A percentile compares a stretch with the other conserved stretches of the same genome.
Evolutionary conservation across 306 rosid genomes (phyloP).

Genomic region (Trifolium repens): DNA sequence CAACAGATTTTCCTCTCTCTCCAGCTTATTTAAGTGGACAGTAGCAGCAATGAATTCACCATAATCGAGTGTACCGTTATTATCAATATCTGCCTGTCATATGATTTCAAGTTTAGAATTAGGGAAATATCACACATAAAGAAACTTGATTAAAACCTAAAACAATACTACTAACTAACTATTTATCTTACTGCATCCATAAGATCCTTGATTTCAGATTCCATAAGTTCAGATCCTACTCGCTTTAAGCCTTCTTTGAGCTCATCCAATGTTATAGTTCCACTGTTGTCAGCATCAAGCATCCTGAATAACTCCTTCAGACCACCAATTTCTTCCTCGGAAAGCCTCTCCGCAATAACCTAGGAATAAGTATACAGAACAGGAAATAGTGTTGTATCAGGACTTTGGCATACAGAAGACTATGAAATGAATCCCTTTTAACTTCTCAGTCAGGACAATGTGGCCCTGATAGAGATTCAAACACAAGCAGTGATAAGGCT

Average conservation of each 20-base stretch:
- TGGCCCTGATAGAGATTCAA: slow-evolving; percentile 19
- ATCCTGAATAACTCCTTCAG: slow-evolving; percentile 60
- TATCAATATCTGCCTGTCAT: slow-evolving; percentile 63
- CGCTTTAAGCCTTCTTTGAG: slow-evolving; percentile 59
- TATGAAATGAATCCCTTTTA: slow-evolving; percentile 29
- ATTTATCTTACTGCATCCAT: slow-evolving; percentile 60
- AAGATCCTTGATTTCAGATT: slow-evolving; percentile 66
- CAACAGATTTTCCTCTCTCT: slow-evolving; percentile 61
- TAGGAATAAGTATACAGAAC: slow-evolving; percentile 37
- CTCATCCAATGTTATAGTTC: slow-evolving; percentile 69
- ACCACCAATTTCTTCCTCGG: slow-evolving; percentile 75
- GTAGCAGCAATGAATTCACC: slow-evolving; percentile 69
- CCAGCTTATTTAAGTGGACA: slow-evolving; percentile 65
- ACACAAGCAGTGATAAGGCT: background rate
- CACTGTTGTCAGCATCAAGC: slow-evolving; percentile 62
- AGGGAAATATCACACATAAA: slow-evolving; percentile 8
- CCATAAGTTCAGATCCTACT: slow-evolving; percentile 63
- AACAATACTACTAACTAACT: background rate
- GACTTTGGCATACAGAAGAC: slow-evolving; percentile 21
- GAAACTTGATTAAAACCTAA: slow-evolving; percentile 9
- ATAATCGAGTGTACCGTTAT: slow-evolving; percentile 62
- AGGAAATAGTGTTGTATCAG: background rate
- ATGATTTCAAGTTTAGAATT: slow-evolving; percentile 7
- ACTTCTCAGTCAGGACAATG: slow-evolving; percentile 19
- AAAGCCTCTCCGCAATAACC: slow-evolving; percentile 67